Conservation (phyloP, 2,329 filamentous ascomycete species). For the Pseudogymnoascus sp. region DNA sequence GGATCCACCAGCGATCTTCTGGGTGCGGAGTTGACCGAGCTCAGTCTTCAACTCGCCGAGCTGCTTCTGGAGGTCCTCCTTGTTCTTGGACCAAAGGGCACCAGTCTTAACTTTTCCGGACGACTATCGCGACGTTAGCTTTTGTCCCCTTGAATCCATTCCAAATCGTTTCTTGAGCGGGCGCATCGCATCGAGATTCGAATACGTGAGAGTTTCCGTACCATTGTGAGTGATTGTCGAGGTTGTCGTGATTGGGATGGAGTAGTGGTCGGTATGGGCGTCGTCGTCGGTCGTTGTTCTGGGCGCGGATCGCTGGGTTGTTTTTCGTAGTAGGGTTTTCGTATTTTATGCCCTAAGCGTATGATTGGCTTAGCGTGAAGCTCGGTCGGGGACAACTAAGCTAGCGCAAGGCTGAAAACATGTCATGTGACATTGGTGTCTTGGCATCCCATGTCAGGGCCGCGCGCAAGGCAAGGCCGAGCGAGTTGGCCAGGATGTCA, state of each 20-base stretch:
- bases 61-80: conserved; percentile 95
- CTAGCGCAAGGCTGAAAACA: conserved; percentile 1
- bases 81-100: conserved; percentile 98
- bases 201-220: conserved; percentile 17
- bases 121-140: conserved; percentile 41
- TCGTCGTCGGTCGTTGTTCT: conserved; percentile 16
- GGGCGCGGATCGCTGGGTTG: conserved; percentile 8
- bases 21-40: conserved; percentile 91
- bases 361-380: not conserved
- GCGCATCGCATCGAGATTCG: conserved; percentile 1
- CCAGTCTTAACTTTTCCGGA: conserved; percentile 79
- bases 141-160: conserved; percentile 7
- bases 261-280: conserved; percentile 21
- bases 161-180: not conserved
- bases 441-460: conserved; percentile 4
- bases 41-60: conserved; percentile 92
- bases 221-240: conserved; percentile 28
- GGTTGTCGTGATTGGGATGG: conserved; percentile 18
- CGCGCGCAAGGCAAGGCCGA: not conserved
- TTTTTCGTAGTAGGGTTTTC: conserved; percentile 10
- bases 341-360: conserved; percentile 8
- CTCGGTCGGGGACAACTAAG: not conserved
- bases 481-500: not conserved
- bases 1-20: conserved; percentile 91
- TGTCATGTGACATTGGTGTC: not conserved